Conservation (phyloP, 805 yeast species). For the Spathaspora hagerdaliae region DNA sequence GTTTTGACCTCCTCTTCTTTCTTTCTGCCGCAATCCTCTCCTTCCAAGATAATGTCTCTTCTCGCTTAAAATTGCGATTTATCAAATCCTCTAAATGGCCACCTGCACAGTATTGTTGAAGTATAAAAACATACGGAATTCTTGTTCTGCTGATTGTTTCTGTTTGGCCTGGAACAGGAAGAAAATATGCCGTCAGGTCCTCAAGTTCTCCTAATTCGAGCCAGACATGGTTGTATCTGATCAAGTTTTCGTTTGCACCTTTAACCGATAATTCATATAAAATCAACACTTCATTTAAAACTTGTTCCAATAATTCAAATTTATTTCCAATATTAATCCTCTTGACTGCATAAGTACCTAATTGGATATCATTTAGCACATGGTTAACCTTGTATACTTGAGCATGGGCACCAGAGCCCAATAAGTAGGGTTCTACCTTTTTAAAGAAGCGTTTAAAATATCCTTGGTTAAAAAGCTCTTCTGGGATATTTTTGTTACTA, state of each 20-base stretch:
- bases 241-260: conserved; percentile 47
- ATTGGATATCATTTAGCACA: conserved; percentile 59
- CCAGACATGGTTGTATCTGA: conserved; percentile 91
- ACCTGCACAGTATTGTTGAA: conserved; percentile 86
- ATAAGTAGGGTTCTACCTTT: conserved; percentile 43
- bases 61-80: conserved; percentile 17
- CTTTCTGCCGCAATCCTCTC: conserved; percentile 26
- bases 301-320: conserved; percentile 61
- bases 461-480: conserved; percentile 71
- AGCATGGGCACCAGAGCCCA: conserved; percentile 86
- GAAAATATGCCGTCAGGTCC: conserved; percentile 37
- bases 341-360: conserved; percentile 82
- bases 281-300: conserved; percentile 74
- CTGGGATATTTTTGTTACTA: conserved; percentile 30
- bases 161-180: conserved; percentile 8
- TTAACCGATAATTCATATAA: conserved; percentile 49
- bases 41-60: conserved; percentile 18
- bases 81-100: conserved; percentile 75
- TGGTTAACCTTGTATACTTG: conserved; percentile 83
- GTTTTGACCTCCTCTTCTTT: conserved; percentile 14
- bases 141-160: conserved; percentile 6
- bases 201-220: conserved; percentile 60
- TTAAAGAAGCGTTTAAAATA: conserved; percentile 73
- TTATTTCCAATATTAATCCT: conserved; percentile 82
- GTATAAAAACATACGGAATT: conserved; percentile 70